Percentiles rank a stretch among this genome's conserved stretches.
phyloP scores from a whole-genome alignment of 2,329 filamentous ascomycete species.

The Knufia petricola region DNA sequence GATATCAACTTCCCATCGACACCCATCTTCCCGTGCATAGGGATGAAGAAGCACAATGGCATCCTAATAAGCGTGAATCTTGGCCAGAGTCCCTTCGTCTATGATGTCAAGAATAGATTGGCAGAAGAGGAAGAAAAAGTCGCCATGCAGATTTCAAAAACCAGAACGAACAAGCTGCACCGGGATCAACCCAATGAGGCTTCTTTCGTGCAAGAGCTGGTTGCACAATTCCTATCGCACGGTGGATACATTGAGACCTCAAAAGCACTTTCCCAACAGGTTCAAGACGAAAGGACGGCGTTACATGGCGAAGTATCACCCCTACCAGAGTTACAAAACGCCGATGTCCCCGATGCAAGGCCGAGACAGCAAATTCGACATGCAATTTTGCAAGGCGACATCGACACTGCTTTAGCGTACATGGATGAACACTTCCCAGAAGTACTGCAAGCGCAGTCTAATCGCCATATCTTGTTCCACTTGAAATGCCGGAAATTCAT shows the following conservation, averaged over 20 bases:
- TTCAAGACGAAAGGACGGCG: slow-evolving; percentile 62
- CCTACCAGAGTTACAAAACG: slow-evolving; percentile 53
- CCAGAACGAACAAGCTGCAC: slow-evolving; percentile 51
- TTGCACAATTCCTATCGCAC: slow-evolving; percentile 82
- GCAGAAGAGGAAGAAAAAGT: slow-evolving; percentile 54
- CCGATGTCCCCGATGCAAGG: slow-evolving; percentile 62
- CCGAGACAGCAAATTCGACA: slow-evolving; percentile 60
- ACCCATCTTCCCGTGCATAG: slow-evolving; percentile 44
- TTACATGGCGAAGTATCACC: slow-evolving; percentile 51
- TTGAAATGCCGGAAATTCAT: slow-evolving; percentile 86
- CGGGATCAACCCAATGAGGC: slow-evolving; percentile 55
- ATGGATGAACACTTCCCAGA: slow-evolving; percentile 69
- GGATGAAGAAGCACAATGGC: slow-evolving; percentile 53
- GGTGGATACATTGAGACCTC: slow-evolving; percentile 94
- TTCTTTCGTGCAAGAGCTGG: slow-evolving; percentile 69
- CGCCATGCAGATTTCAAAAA: slow-evolving; percentile 50
- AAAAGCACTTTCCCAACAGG: slow-evolving; percentile 74
- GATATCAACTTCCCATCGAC: slow-evolving; percentile 31
- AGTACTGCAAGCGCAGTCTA: slow-evolving; percentile 64
- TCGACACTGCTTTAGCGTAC: slow-evolving; percentile 78
- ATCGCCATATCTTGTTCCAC: slow-evolving; percentile 78
- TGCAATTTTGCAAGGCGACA: slow-evolving; percentile 82
- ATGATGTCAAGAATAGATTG: slow-evolving; percentile 75
- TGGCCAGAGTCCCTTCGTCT: slow-evolving; percentile 67
- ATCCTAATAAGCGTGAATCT: slow-evolving; percentile 54